Evolutionary conservation across 140 eudicot species (phyloP), one percentile per base, ranked within the genome.

Genomic region (Anethum foeniculum): DNA sequence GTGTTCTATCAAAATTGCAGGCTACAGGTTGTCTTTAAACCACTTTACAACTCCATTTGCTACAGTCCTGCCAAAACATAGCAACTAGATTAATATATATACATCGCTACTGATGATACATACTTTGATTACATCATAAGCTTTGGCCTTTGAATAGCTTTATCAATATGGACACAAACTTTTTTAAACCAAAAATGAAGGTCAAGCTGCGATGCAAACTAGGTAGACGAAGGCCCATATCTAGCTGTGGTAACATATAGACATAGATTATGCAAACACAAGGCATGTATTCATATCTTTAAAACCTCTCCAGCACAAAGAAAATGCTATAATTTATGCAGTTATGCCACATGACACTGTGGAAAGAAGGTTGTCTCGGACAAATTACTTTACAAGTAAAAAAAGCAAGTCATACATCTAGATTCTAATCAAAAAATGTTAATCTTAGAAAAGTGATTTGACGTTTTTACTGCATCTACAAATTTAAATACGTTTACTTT

Each of bases 11-110:
- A 36, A 84, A 64, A 75, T 10, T 23, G 11, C 5, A 14, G 64
- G 52, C 85, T 89, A 94, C 62, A 94, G 83, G 88, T 90, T 94
- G 78, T 94, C 97, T 87, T 88, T 89, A 82, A 92, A 87, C 99
- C 99, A 94, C 78, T 90, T 90, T 56, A 85, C 46, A 78, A 87
- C 96, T 84, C 99, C 97, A 89, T 89, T 92, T 84, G 89, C 97
- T 54, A 85, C 91, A 78, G 94, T 84, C 90, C 99, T 94, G 90
- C 88, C 86, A 79, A 60, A 54, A 49, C 38, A 83, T 14, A 54
- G 23, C 56, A 19, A 9, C 58, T 38, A 30, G 16, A 14, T 77
- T 5, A 27, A 16, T 28, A 54, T 49, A 39, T 13, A 72, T n/a
- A 47, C n/a, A 38, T 47, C 18, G 38, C 25, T 54, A 19, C 34